A percentile compares a stretch with the other conserved stretches of the same genome.
These are phyloP conservation scores for Kazachstania kunashirensis DNA, from an alignment of 805 yeast species.

Conservation along the genomic window DNA sequence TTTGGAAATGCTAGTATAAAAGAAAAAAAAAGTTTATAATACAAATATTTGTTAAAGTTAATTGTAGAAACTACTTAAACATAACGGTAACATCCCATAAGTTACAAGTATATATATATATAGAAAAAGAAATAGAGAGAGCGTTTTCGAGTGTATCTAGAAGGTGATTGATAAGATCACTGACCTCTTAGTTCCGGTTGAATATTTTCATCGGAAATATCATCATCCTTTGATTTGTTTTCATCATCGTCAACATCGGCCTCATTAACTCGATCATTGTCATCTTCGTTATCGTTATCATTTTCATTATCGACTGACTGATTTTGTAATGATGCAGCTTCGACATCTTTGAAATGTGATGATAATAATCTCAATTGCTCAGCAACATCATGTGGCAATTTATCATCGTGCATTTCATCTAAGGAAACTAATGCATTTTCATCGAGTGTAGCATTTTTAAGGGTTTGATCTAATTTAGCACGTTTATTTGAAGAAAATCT, in stretches of 20 bases:
- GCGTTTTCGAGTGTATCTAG: neutral
- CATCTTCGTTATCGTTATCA: constrained; percentile 19
- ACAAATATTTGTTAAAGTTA: too few species aligned
- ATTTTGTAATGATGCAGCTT: constrained; percentile 11
- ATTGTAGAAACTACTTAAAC: too few species aligned
- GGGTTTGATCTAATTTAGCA: constrained; percentile 2
- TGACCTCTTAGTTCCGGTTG: constrained; percentile 31
- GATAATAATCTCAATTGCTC: constrained; percentile 28
- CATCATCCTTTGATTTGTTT: constrained; percentile 13
- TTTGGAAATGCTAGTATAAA: too few species aligned
- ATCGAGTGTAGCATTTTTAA: constrained; percentile 3
- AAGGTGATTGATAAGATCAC: constrained; percentile 4
- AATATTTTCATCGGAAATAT: constrained; percentile 28
- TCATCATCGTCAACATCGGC: constrained; percentile 7
- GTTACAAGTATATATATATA: neutral
- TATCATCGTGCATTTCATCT: constrained; percentile 26
- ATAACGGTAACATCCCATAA: too few species aligned
- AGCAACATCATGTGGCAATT: constrained; percentile 29
- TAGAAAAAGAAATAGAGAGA: too few species aligned
- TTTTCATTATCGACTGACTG: constrained; percentile 13
- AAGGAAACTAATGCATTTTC: constrained; percentile 16
- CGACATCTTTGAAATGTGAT: constrained; percentile 30
- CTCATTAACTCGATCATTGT: neutral
- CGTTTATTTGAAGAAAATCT: constrained; percentile 3
- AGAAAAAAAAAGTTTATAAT: too few species aligned